A percentile compares a stretch with the other conserved stretches of the same genome.
Evolutionary conservation across 805 yeast genomes (phyloP).

Genomic region (Wickerhamiella siamensis): DNA sequence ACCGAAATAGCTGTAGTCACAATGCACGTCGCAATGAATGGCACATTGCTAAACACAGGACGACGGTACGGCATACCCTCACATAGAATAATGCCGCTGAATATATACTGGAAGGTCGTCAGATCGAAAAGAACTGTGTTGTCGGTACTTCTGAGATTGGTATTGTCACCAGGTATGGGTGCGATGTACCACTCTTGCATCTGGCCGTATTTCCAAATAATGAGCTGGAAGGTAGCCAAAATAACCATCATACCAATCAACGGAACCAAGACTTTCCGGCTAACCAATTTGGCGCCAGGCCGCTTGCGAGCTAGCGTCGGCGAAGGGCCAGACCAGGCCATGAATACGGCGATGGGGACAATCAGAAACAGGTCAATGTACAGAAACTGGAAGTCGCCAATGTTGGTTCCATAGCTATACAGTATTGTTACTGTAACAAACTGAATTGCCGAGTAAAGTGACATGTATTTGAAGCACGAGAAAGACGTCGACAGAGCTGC

Average conservation of each 20-base stretch:
- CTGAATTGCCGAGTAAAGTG: conserved; percentile 91
- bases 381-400: conserved; percentile 93
- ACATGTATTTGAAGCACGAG: conserved; percentile 96
- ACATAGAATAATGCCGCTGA: conserved; percentile 69
- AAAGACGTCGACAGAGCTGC: conserved; percentile 90
- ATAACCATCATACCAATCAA: conserved; percentile 63
- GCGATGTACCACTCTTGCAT: conserved; percentile 52
- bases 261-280: conserved; percentile 76
- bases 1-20: conserved; percentile 38
- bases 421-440: conserved; percentile 74
- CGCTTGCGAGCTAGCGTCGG: conserved; percentile 45
- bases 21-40: conserved; percentile 52
- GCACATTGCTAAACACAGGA: conserved; percentile 46
- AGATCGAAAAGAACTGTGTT: conserved; percentile 72
- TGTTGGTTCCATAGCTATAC: conserved; percentile 76
- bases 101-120: conserved; percentile 79
- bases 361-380: conserved; percentile 86
- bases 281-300: conserved; percentile 88
- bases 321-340: conserved; percentile 94
- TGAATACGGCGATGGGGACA: conserved; percentile 83
- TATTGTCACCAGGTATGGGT: conserved; percentile 71
- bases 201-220: conserved; percentile 48
- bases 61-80: conserved; percentile 90
- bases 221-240: conserved; percentile 48
- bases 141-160: conserved; percentile 73